Evolutionary conservation across 768 basidiomycete species (phyloP).

Genomic region (Calocera cornea): DNA sequence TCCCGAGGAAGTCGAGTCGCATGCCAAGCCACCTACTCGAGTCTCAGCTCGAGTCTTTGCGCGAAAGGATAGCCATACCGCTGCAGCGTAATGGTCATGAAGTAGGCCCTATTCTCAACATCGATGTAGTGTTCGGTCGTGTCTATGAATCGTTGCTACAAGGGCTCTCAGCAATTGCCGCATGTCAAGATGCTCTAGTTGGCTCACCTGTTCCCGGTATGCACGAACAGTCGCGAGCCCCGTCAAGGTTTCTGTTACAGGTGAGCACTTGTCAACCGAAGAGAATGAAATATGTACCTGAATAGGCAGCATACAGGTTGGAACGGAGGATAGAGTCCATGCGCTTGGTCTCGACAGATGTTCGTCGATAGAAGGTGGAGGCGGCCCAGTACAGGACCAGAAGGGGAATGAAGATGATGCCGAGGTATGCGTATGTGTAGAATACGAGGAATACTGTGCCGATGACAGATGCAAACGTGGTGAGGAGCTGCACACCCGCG

Average conservation of each 20-base stretch:
- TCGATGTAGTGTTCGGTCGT: conserved; percentile 43
- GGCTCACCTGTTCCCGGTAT: conserved; percentile 40
- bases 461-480: neutral
- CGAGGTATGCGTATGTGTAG: conserved; percentile 47
- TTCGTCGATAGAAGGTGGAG: conserved; percentile 39
- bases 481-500: neutral
- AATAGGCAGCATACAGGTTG: conserved; percentile 35
- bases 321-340: conserved; percentile 48
- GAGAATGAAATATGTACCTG: conserved; percentile 25
- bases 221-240: conserved; percentile 51
- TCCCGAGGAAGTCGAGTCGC: conserved; percentile 52
- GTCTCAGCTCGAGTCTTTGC: conserved; percentile 12
- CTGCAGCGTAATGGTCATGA: conserved; percentile 52
- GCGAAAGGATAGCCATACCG: conserved; percentile 18
- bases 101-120: conserved; percentile 48
- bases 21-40: conserved; percentile 40
- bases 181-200: no score
- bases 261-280: neutral
- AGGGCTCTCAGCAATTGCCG: neutral
- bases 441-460: conserved; percentile 19
- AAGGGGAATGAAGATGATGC: conserved; percentile 47
- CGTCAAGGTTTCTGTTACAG: conserved; percentile 40
- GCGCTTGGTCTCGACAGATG: conserved; percentile 33
- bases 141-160: conserved; percentile 35
- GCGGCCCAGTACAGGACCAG: conserved; percentile 38